Percentiles rank a stretch among this genome's conserved stretches.
Evolutionary conservation across 768 basidiomycete species (phyloP).

Genomic region (Termitomyces sp.): DNA sequence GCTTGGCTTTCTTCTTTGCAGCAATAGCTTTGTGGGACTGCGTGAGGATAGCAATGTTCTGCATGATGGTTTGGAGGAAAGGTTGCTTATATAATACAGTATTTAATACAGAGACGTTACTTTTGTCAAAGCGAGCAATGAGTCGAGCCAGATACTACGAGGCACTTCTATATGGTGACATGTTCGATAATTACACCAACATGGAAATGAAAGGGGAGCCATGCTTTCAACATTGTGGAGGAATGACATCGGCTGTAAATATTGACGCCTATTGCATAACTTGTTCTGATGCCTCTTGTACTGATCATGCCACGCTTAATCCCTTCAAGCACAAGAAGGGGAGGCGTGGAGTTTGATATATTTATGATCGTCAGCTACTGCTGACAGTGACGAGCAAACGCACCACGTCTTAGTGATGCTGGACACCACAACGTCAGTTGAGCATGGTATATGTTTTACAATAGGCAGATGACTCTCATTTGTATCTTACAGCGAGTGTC

Average conservation of each 20-base stretch:
- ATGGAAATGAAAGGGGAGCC: too few species aligned
- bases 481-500: background rate
- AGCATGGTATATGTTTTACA: background rate
- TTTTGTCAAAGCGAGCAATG: too few species aligned
- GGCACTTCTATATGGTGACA: too few species aligned
- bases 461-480: background rate
- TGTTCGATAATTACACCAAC: too few species aligned
- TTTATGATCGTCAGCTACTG: background rate
- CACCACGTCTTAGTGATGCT: background rate
- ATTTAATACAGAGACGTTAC: constrained; percentile 4
- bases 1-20: constrained; percentile 61
- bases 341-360: background rate
- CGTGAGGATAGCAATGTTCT: constrained; percentile 51
- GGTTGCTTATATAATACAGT: constrained; percentile 12
- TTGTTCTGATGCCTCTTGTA: background rate
- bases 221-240: background rate
- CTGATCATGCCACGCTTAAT: background rate
- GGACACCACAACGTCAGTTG: background rate
- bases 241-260: background rate
- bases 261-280: too few species aligned
- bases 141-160: too few species aligned
- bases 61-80: constrained; percentile 10
- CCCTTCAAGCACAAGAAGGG: background rate
- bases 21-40: constrained; percentile 58
- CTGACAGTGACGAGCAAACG: background rate